A percentile compares a stretch with the other conserved stretches of the same genome.
phyloP scores from a whole-genome alignment of 768 basidiomycete species.

The Lanmaoa pseudosensibilis region DNA sequence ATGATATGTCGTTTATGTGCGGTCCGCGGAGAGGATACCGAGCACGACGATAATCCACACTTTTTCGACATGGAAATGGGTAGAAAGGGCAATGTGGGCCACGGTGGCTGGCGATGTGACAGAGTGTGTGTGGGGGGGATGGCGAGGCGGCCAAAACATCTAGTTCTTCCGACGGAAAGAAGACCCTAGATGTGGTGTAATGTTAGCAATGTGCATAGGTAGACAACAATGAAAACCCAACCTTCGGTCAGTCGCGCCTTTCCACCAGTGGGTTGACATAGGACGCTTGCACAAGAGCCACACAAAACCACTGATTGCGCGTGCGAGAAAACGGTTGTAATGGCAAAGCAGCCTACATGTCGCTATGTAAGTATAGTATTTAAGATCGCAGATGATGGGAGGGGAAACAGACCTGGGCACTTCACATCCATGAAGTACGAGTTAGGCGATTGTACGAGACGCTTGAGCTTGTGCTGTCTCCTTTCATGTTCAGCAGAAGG shows the following conservation, averaged over 20 bases:
- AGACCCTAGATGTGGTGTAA: conserved; percentile 60
- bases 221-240: conserved; percentile 41
- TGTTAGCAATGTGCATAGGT: conserved; percentile 4
- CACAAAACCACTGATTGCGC: conserved; percentile 97
- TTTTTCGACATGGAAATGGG: conserved; percentile 12
- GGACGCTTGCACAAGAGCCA: conserved; percentile 85
- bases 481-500: conserved; percentile 84
- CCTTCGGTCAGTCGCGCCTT: conserved; percentile 98
- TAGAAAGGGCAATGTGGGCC: neutral
- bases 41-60: conserved; percentile 12
- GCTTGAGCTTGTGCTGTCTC: conserved; percentile 97
- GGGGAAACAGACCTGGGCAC: conserved; percentile 76
- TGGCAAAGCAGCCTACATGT: conserved; percentile 84
- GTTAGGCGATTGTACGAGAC: conserved; percentile 96
- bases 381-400: neutral
- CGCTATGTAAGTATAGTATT: neutral
- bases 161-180: conserved; percentile 98
- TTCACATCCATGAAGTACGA: conserved; percentile 99
- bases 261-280: conserved; percentile 99
- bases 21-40: conserved; percentile 5
- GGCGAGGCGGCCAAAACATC: conserved; percentile 6
- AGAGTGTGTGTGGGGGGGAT: neutral
- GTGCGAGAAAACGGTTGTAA: conserved; percentile 99
- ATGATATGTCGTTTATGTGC: conserved; percentile 4
- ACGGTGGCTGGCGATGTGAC: conserved; percentile 3